These are phyloP conservation scores for Pythium brachiatum DNA, from an alignment of 352 stramenopile species.

Conservation along the genomic window DNA sequence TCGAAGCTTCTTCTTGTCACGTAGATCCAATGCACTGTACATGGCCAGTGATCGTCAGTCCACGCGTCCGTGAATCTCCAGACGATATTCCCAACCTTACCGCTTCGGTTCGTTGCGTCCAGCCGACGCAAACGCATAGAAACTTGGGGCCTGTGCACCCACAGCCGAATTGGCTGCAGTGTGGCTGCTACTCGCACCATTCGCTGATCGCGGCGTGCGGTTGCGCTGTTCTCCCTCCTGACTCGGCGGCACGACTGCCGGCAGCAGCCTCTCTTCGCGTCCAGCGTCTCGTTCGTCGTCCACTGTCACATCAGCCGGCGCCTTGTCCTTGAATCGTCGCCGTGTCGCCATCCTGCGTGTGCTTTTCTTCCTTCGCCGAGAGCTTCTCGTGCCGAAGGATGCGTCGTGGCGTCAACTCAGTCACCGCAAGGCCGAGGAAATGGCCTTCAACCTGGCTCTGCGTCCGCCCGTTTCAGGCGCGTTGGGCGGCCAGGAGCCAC, in stretches of 20 bases:
- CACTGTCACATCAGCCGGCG: constrained; percentile 2
- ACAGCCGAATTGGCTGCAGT: neutral
- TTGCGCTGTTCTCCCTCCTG: constrained; percentile 17
- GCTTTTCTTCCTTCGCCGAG: neutral
- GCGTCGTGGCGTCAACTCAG: too few species aligned
- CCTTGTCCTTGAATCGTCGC: constrained; percentile 12
- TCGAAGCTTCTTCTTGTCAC: constrained; percentile 65
- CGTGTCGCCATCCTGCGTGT: constrained; percentile 8
- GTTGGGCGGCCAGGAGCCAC: neutral
- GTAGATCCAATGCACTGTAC: constrained; percentile 42
- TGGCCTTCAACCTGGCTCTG: neutral
- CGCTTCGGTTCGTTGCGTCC: constrained; percentile 4
- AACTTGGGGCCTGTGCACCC: constrained; percentile 7
- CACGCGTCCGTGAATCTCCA: too few species aligned
- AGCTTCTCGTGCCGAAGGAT: neutral
- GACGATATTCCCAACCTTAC: neutral
- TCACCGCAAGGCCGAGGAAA: neutral
- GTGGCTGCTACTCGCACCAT: neutral
- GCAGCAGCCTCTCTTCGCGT: constrained; percentile 7
- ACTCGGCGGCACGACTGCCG: constrained; percentile 8
- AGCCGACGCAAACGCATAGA: constrained; percentile 1
- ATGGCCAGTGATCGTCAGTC: neutral
- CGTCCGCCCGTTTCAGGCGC: neutral
- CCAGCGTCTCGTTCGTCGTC: constrained; percentile 10
- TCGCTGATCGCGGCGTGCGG: constrained; percentile 9